Percentiles rank a stretch among this genome's conserved stretches.
Conservation (phyloP, 805 yeast species). For the Ogataea trehaloabstinens region DNA sequence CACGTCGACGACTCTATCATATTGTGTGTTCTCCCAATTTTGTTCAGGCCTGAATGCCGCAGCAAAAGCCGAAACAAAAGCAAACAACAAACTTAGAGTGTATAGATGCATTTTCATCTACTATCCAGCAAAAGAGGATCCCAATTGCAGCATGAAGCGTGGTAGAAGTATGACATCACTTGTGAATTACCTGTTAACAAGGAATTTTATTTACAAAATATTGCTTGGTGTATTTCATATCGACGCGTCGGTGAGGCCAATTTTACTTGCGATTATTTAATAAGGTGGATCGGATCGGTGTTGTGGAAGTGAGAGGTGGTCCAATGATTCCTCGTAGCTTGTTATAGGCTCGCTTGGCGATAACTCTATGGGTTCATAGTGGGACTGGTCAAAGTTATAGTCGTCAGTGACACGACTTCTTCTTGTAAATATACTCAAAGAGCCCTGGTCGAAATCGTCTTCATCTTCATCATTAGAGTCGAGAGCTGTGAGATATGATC, state of each 20-base stretch:
- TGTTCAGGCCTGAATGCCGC: conserved; percentile 18
- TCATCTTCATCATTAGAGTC: conserved; percentile 2
- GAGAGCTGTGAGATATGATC: conserved; percentile 16
- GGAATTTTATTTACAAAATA: too few relatives aligned
- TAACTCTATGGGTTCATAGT: neutral
- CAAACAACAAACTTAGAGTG: neutral
- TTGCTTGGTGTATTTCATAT: too few relatives aligned
- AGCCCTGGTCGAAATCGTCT: conserved; percentile 6
- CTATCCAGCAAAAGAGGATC: neutral
- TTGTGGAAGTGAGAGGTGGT: too few relatives aligned
- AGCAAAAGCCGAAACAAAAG: conserved; percentile 3
- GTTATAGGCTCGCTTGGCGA: neutral
- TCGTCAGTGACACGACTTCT: neutral
- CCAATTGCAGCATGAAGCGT: too few relatives aligned
- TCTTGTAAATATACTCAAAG: conserved; percentile 2
- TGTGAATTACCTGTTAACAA: too few relatives aligned
- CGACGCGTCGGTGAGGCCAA: too few relatives aligned
- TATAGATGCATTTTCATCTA: neutral
- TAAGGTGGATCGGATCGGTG: too few relatives aligned
- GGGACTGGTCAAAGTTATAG: neutral
- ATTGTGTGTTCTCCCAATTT: conserved; percentile 57
- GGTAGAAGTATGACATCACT: too few relatives aligned
- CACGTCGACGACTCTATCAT: conserved; percentile 61
- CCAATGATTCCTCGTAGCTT: neutral
- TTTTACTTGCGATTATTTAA: too few relatives aligned